Conservation (phyloP, 768 basidiomycete species). For the Boletus rufocinnamomeus region DNA sequence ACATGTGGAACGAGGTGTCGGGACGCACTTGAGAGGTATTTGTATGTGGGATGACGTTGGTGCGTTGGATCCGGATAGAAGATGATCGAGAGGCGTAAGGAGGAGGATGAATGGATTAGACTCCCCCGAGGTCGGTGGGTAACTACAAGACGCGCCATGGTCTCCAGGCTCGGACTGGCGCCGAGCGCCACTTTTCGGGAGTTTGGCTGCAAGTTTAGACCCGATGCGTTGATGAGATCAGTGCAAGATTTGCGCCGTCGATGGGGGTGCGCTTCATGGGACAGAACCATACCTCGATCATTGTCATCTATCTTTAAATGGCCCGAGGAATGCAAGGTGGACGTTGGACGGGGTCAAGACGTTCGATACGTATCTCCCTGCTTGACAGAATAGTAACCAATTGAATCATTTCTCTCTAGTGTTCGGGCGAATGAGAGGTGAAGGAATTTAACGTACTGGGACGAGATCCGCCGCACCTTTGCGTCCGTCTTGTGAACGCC, state of each 20-base stretch:
- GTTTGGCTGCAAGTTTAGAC: neutral
- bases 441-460: constrained; percentile 30
- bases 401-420: neutral
- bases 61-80: constrained; percentile 5
- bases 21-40: constrained; percentile 28
- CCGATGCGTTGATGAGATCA: neutral
- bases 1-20: constrained; percentile 22
- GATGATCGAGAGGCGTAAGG: neutral
- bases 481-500: neutral
- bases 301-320: constrained; percentile 19
- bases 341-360: constrained; percentile 11
- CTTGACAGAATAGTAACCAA: neutral
- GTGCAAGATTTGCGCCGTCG: constrained; percentile 14
- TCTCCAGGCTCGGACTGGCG: neutral
- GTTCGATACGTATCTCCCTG: constrained; percentile 2
- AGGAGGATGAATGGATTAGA: neutral
- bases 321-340: constrained; percentile 1
- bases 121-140: neutral
- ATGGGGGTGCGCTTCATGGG: neutral
- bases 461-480: constrained; percentile 51
- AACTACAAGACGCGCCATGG: neutral
- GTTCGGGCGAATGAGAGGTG: neutral
- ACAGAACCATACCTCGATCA: constrained; percentile 1
- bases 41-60: neutral
- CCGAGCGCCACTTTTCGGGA: constrained; percentile 4